Conservation (phyloP, 768 basidiomycete species). For the Tulasnella sp. region DNA sequence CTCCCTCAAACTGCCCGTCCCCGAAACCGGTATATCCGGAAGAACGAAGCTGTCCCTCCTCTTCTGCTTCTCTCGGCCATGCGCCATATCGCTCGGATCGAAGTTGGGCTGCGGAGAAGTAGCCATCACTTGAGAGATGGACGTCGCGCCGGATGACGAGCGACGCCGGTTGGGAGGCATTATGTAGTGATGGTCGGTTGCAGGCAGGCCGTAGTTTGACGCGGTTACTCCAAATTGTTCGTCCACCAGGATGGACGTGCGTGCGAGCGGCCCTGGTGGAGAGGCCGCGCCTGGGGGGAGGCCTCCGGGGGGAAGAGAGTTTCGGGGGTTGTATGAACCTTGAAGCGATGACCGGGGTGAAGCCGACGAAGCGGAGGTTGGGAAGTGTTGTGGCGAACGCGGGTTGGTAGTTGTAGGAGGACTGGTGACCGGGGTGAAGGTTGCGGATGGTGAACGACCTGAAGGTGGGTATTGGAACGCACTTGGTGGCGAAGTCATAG, state of each 20-base stretch:
- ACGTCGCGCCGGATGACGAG: too few relatives aligned
- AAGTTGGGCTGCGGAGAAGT: neutral
- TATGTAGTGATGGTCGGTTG: neutral
- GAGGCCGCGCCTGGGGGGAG: slow-evolving; percentile 8
- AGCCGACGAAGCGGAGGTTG: neutral
- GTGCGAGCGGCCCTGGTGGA: neutral
- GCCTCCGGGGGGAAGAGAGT: neutral
- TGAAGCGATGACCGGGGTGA: neutral
- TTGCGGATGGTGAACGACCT: neutral
- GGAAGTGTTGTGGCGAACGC: neutral
- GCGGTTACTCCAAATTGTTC: slow-evolving; percentile 5
- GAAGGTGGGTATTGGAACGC: neutral
- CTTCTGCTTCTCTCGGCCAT: neutral
- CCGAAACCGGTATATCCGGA: neutral
- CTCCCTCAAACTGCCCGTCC: neutral
- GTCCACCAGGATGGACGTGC: neutral
- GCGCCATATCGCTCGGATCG: neutral
- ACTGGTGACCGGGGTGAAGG: neutral
- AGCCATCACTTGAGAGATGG: too few relatives aligned
- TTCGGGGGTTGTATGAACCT: neutral
- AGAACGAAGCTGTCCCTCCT: slow-evolving; percentile 8
- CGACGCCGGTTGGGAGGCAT: too few relatives aligned
- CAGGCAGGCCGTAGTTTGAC: neutral
- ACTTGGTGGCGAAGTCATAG: neutral
- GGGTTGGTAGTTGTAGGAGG: neutral